These are phyloP conservation scores for Moesziomyces parantarcticus DNA, from an alignment of 1,284 basidiomycete species.

Conservation along the genomic window DNA sequence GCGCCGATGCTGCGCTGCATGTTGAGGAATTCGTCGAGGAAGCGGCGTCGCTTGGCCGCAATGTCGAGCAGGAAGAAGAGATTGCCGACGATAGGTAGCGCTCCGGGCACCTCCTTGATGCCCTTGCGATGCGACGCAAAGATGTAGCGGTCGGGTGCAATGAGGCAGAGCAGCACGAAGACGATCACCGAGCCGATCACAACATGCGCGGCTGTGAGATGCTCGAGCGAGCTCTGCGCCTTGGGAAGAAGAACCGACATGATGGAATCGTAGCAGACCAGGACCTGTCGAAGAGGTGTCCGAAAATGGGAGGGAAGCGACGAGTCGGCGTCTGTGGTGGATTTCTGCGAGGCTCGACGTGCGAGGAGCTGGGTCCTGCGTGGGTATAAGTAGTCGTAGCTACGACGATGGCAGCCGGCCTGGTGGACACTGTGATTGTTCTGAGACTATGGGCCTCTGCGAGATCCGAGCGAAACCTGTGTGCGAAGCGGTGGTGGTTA, in stretches of 20 bases:
- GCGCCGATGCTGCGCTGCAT: slow-evolving; percentile 23
- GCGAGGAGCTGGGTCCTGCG: too few species aligned
- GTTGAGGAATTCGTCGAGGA: slow-evolving; percentile 40
- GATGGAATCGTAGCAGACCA: slow-evolving; percentile 1
- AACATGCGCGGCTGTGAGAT: slow-evolving; percentile 26
- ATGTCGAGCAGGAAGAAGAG: slow-evolving; percentile 39
- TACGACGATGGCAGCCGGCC: too few species aligned
- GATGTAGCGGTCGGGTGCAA: slow-evolving; percentile 47
- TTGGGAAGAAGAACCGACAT: slow-evolving; percentile 33
- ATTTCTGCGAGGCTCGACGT: background rate
- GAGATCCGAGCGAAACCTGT: too few species aligned
- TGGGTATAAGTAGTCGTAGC: too few species aligned
- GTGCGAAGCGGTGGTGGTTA: too few species aligned
- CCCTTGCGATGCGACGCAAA: slow-evolving; percentile 40
- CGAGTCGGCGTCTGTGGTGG: background rate
- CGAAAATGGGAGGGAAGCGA: too few species aligned
- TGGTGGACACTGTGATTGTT: too few species aligned
- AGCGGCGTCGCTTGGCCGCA: slow-evolving; percentile 33
- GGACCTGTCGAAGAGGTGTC: background rate
- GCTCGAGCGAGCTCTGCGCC: slow-evolving; percentile 30
- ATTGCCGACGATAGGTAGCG: slow-evolving; percentile 44
- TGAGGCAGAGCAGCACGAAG: slow-evolving; percentile 37
- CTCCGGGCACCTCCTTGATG: slow-evolving; percentile 38
- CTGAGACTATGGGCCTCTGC: too few species aligned
- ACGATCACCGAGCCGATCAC: slow-evolving; percentile 28